Conservation (phyloP, 2,329 filamentous ascomycete species). For the Botrytis deweyae region DNA sequence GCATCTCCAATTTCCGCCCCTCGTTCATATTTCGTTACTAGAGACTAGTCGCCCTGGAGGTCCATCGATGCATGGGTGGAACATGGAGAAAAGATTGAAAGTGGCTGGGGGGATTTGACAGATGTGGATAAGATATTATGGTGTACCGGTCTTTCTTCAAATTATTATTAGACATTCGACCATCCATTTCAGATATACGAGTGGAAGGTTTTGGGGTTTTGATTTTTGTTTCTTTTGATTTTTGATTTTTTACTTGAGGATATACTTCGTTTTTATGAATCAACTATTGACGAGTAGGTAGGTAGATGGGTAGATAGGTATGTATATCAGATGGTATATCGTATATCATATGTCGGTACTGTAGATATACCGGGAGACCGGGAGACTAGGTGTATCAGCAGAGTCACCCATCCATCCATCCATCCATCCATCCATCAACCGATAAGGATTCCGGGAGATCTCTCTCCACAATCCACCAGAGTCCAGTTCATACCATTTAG, state of each 20-base stretch:
- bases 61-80: neutral
- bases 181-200: too few species aligned
- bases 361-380: too few species aligned
- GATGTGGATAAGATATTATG: neutral
- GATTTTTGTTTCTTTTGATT: too few species aligned
- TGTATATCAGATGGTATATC: too few species aligned
- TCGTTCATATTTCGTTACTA: neutral
- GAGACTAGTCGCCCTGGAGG: too few species aligned
- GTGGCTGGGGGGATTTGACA: neutral
- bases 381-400: too few species aligned
- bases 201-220: too few species aligned
- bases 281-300: neutral
- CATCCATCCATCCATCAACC: neutral
- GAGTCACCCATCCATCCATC: too few species aligned
- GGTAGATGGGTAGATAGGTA: too few species aligned
- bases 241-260: neutral
- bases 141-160: neutral
- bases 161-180: slow-evolving; percentile 1
- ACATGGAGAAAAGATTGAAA: neutral
- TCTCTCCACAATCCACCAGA: slow-evolving; percentile 3
- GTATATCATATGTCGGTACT: neutral
- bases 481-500: neutral
- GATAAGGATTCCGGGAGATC: slow-evolving; percentile 1
- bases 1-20: slow-evolving; percentile 9
- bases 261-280: neutral